A percentile compares a stretch with the other conserved stretches of the same genome.
These are phyloP conservation scores for Tolypocladium paradoxum DNA, from an alignment of 2,329 filamentous ascomycete genomes.

Conservation along the genomic window DNA sequence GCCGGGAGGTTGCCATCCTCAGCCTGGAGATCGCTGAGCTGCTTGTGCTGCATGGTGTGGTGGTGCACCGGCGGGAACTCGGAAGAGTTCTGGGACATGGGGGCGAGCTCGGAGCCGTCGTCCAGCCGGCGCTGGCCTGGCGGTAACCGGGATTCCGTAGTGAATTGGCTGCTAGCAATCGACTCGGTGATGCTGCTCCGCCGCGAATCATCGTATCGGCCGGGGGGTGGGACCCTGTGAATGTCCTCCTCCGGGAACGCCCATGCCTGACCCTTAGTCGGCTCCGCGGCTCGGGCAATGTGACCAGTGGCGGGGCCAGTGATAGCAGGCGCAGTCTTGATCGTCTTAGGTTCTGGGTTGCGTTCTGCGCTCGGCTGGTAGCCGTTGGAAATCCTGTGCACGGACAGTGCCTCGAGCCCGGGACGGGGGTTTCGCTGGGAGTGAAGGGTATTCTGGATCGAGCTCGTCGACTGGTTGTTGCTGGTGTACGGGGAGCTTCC, in stretches of 20 bases:
- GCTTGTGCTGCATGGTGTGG: conserved; percentile 65
- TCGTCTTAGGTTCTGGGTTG: conserved; percentile 43
- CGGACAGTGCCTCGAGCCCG: conserved; percentile 38
- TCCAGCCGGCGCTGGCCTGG: conserved; percentile 62
- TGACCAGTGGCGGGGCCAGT: conserved; percentile 56
- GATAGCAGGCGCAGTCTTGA: conserved; percentile 64
- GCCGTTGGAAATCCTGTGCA: conserved; percentile 53
- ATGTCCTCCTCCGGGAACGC: conserved; percentile 69
- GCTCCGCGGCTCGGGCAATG: conserved; percentile 62
- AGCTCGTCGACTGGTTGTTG: conserved; percentile 66
- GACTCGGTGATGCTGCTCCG: conserved; percentile 70
- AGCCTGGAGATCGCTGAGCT: conserved; percentile 54
- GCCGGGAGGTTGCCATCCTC: conserved; percentile 40
- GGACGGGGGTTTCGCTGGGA: conserved; percentile 52
- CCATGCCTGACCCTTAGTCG: conserved; percentile 75
- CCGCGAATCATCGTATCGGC: conserved; percentile 50
- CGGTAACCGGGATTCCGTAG: conserved; percentile 61
- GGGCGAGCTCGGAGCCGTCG: conserved; percentile 43
- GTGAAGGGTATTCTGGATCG: conserved; percentile 60
- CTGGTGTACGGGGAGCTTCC: conserved; percentile 60
- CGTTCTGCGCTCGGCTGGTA: conserved; percentile 51
- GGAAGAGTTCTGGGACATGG: conserved; percentile 37
- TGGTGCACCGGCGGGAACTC: conserved; percentile 57
- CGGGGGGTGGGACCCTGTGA: conserved; percentile 31
- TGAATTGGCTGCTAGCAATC: conserved; percentile 69